Conservation (phyloP, 768 basidiomycete species). For the Tulasnella sp. region DNA sequence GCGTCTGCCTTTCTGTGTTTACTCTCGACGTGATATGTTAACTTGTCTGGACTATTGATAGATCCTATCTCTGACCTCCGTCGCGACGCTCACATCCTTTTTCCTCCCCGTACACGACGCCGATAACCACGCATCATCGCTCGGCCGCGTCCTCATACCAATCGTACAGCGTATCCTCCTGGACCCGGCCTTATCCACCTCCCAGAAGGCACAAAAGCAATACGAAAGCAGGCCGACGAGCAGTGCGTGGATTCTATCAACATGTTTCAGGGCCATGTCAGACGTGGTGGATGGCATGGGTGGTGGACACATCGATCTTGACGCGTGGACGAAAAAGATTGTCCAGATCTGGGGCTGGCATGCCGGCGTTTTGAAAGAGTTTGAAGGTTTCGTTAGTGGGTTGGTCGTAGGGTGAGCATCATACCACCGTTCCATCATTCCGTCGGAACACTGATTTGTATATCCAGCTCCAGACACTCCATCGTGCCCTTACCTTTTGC, state of each 20-base stretch:
- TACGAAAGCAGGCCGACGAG: slow-evolving; percentile 10
- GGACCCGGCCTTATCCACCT: not conserved
- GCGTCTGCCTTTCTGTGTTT: not conserved
- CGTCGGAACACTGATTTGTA: no score
- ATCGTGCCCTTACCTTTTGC: slow-evolving; percentile 29
- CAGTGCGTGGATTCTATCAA: slow-evolving; percentile 46
- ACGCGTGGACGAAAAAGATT: slow-evolving; percentile 38
- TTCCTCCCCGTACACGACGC: not conserved
- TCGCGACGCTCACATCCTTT: not conserved
- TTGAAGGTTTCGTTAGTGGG: slow-evolving; percentile 36
- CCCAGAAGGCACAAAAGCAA: not conserved
- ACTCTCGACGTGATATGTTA: no score
- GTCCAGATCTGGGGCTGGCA: slow-evolving; percentile 49
- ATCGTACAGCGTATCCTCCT: slow-evolving; percentile 4
- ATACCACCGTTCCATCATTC: not conserved
- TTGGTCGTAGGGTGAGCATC: no score
- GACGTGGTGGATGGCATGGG: slow-evolving; percentile 32
- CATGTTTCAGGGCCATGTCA: slow-evolving; percentile 45
- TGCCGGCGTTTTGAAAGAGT: slow-evolving; percentile 42
- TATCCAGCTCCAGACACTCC: no score
- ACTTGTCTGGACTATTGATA: not conserved
- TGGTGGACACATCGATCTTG: slow-evolving; percentile 35
- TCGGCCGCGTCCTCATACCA: not conserved
- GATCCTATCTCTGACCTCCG: not conserved
- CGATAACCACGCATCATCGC: slow-evolving; percentile 11